Evolutionary conservation across 169 alveolate genomes (phyloP).

Genomic region (Cystoisospora suis): DNA sequence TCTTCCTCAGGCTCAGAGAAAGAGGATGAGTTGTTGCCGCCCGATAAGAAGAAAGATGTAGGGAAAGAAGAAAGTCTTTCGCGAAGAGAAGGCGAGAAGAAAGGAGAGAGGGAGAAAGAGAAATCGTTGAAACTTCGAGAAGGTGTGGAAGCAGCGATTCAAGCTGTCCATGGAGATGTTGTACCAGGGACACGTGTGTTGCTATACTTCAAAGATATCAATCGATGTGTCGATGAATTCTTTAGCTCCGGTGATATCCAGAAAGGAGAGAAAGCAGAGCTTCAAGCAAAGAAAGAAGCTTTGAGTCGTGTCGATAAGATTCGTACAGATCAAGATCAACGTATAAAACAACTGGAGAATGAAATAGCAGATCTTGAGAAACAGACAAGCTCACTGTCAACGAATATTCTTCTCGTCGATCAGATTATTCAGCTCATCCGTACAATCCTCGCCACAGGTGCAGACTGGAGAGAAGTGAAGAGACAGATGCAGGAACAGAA

Average conservation of each 20-base stretch:
- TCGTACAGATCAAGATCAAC: slow-evolving; percentile 66
- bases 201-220: slow-evolving; percentile 31
- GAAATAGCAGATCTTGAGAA: slow-evolving; percentile 15
- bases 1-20: no score
- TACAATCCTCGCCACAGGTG: slow-evolving; percentile 62
- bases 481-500: slow-evolving; percentile 63
- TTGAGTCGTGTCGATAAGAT: slow-evolving; percentile 61
- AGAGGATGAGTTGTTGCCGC: slow-evolving; percentile 13
- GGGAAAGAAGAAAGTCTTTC: background rate
- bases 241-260: slow-evolving; percentile 58
- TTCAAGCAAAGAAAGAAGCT: slow-evolving; percentile 32
- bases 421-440: slow-evolving; percentile 63
- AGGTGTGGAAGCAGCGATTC: background rate
- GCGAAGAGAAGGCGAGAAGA: background rate
- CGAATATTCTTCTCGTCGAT: slow-evolving; percentile 63
- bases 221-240: slow-evolving; percentile 67
- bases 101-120: background rate
- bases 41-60: no score
- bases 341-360: slow-evolving; percentile 59
- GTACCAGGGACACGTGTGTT: slow-evolving; percentile 27
- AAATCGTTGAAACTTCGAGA: background rate
- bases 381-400: slow-evolving; percentile 58
- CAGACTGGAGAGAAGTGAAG: slow-evolving; percentile 66
- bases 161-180: background rate
- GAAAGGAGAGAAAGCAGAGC: slow-evolving; percentile 54